phyloP scores from a whole-genome alignment of 1,284 basidiomycete species.

The Boletus hoseneyae region DNA sequence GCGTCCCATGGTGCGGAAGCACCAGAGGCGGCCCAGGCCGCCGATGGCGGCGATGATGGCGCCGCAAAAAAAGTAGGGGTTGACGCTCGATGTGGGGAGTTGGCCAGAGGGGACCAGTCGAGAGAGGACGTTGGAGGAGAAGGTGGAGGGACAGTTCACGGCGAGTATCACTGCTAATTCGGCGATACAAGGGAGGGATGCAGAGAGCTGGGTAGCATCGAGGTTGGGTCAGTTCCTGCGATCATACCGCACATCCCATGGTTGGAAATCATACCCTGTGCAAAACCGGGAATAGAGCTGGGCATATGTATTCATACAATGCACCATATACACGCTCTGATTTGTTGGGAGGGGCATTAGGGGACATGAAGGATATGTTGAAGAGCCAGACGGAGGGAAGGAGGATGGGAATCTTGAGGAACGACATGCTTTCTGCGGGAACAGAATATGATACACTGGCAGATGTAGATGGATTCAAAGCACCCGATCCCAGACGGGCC shows the following conservation, averaged over 20 bases:
- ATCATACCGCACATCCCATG: not conserved
- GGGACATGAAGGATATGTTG: constrained; percentile 26
- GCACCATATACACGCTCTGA: constrained; percentile 21
- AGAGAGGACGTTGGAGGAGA: constrained; percentile 24
- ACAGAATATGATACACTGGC: not conserved
- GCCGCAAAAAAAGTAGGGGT: constrained; percentile 21
- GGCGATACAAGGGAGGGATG: constrained; percentile 28
- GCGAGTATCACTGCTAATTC: constrained; percentile 24
- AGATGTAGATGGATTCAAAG: not conserved
- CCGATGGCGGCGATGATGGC: constrained; percentile 18
- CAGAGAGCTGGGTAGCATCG: constrained; percentile 17
- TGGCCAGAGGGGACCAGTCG: constrained; percentile 17
- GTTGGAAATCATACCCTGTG: constrained; percentile 21
- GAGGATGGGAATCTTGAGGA: constrained; percentile 24
- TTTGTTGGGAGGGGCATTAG: constrained; percentile 18
- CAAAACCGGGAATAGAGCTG: constrained; percentile 18
- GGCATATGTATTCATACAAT: constrained; percentile 24
- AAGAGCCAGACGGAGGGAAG: constrained; percentile 28
- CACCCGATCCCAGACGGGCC: not conserved
- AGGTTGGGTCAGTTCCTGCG: constrained; percentile 1
- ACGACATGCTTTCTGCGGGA: constrained; percentile 14
- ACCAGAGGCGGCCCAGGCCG: constrained; percentile 27
- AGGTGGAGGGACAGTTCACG: constrained; percentile 11
- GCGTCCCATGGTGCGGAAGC: constrained; percentile 29
- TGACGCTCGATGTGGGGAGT: constrained; percentile 14